Base-by-base conservation (phyloP, 2,329 filamentous ascomycete species). In the Calonectria ilicicola region DNA sequence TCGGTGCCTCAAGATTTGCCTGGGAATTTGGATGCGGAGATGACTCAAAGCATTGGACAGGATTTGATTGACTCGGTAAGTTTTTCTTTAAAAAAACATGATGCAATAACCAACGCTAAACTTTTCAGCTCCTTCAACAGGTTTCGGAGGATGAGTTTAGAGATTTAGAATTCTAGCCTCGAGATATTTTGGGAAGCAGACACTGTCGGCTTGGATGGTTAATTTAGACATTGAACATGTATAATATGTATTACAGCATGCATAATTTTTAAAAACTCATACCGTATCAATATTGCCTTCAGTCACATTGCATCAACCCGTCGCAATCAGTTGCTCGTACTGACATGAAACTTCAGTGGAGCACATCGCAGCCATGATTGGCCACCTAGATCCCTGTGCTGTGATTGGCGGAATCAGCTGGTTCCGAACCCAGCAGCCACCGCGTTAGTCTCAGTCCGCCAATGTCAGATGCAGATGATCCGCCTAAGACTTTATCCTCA, bases 401-500 rank as follows among this genome's bases (percentile, higher is more conserved):
- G 27, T 46, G 56, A 63, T 72, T 72, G 69, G 69, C 69, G 69
- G 69, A 68, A 65, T 68, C 56, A 19, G 21, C 29, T 51, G 51
- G 35, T 23, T 63, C 69, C 64, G 64, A 47, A 35, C 29, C 49
- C 63, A 26, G 38, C 15, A 38, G 23, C 51, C 42, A 64, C 63
- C 29, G 46, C 17, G 17, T 2, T 5, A 8, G 12, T 19, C 27
- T 26, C 42, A 47, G 46, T 40, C 51, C 27, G 14, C 42, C 23
- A 44, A 27, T 32, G 40, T 17, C 38, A 42, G 19, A 4, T 27
- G 26, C 23, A 21, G n/a, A 10, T 26, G 6, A 10, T 5, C 26
- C 66, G 70, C 72, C 49, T 67, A 74, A 74, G 69, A 29, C 32
- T 74, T 74, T 74, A 74, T 51, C 58, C 46, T 66, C 26, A 10